phyloP scores from a whole-genome alignment of 176 grass and related monocot species.

The Avena sativa region DNA sequence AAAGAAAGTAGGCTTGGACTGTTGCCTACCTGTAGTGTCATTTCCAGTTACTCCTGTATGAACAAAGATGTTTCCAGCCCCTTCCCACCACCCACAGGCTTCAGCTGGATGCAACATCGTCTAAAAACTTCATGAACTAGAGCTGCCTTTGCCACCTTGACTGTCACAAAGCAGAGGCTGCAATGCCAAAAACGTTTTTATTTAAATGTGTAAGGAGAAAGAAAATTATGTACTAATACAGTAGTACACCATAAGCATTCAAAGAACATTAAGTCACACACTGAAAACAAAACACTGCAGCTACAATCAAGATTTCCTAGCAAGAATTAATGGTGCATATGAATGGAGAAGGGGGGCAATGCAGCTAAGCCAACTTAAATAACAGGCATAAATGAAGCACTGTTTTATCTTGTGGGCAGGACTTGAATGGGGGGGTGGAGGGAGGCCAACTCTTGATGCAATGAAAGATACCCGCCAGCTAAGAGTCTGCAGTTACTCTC shows the following conservation, averaged over 20 bases:
- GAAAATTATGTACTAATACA: neutral
- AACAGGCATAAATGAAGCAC: constrained; percentile 62
- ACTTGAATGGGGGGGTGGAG: constrained; percentile 53
- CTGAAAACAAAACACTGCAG: constrained; percentile 27
- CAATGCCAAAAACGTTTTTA: neutral
- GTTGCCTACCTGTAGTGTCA: constrained; percentile 19
- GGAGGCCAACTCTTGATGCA: constrained; percentile 56
- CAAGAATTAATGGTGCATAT: constrained; percentile 56
- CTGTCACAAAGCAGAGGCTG: neutral
- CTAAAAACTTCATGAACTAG: neutral
- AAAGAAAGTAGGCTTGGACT: neutral
- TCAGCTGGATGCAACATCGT: constrained; percentile 21
- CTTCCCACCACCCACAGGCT: constrained; percentile 1
- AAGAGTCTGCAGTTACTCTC: constrained; percentile 44
- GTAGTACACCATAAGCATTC: neutral
- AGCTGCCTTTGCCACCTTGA: constrained; percentile 4
- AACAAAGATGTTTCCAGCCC: constrained; percentile 10
- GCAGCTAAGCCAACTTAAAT: constrained; percentile 63
- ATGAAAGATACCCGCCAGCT: constrained; percentile 61
- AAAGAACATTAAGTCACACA: constrained; percentile 25
- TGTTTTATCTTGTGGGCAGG: constrained; percentile 66
- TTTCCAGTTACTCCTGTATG: constrained; percentile 4
- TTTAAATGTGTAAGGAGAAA: neutral
- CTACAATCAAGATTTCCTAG: constrained; percentile 43
- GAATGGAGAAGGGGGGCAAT: constrained; percentile 46